Evolutionary conservation across 345 rosid species (phyloP).

Genomic region (Balakata baccata): DNA sequence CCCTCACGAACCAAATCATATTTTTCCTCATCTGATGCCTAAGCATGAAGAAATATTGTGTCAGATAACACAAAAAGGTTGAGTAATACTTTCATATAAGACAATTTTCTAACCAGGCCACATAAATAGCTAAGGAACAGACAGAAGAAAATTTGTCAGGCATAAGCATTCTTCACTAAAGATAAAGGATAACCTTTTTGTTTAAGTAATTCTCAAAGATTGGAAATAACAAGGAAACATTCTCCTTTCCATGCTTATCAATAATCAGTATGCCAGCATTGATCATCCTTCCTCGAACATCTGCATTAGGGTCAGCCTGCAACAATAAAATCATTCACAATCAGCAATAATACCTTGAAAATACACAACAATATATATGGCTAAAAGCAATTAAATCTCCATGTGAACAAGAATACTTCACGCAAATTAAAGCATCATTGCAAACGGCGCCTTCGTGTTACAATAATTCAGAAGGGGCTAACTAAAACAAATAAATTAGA

Average conservation of each 20-base stretch:
- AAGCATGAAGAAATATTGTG: conserved; percentile 8
- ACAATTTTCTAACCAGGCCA: not conserved
- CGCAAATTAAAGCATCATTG: not conserved
- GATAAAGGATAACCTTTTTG: conserved; percentile 61
- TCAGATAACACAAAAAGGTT: conserved; percentile 4
- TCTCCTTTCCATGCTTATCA: conserved; percentile 87
- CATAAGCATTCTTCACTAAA: conserved; percentile 12
- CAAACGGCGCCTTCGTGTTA: not conserved
- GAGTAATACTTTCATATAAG: not conserved
- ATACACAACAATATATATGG: not conserved
- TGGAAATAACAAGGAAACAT: conserved; percentile 86
- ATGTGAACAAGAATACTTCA: not conserved
- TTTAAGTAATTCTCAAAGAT: conserved; percentile 93
- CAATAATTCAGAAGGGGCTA: not conserved
- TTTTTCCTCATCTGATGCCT: conserved; percentile 90
- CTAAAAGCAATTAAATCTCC: not conserved
- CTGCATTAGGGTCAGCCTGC: conserved; percentile 94
- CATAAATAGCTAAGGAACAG: not conserved
- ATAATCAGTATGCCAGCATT: conserved; percentile 92
- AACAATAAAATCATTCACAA: conserved; percentile 16
- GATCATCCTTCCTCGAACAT: conserved; percentile 98
- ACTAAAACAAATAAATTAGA: not conserved
- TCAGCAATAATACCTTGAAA: not conserved
- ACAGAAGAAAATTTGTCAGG: conserved; percentile 8
- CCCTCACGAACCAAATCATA: conserved; percentile 98